phyloP scores from a whole-genome alignment of 495 filamentous ascomycete genomes.

The Hypoxylon rickii region DNA sequence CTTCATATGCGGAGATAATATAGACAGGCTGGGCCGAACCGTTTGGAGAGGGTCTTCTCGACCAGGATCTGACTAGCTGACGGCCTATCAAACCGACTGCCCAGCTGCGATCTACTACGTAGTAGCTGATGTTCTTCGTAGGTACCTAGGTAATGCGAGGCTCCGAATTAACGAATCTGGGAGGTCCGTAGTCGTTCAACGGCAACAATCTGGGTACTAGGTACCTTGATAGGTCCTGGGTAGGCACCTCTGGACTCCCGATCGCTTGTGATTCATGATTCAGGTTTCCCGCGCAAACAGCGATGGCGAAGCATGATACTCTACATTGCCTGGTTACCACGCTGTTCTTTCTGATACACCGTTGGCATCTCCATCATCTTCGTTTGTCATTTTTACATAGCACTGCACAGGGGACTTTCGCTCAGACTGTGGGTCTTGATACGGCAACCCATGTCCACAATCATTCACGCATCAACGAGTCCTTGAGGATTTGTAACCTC shows the following conservation, averaged over 20 bases:
- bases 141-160: too few relatives aligned
- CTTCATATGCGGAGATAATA: slow-evolving; percentile 28
- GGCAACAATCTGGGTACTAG: too few relatives aligned
- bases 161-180: slow-evolving; percentile 24
- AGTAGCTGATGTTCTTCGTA: too few relatives aligned
- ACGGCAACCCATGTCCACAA: slow-evolving; percentile 1
- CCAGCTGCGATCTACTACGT: slow-evolving; percentile 26
- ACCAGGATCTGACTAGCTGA: slow-evolving; percentile 18
- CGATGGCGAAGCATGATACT: neutral
- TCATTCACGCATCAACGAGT: too few relatives aligned
- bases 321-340: neutral
- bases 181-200: neutral
- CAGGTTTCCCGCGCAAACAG: neutral
- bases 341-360: neutral
- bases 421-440: neutral
- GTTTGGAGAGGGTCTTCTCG: slow-evolving; percentile 1
- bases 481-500: too few relatives aligned
- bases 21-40: slow-evolving; percentile 4
- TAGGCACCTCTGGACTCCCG: too few relatives aligned
- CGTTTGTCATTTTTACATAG: neutral
- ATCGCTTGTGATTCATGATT: neutral
- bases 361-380: neutral
- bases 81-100: slow-evolving; percentile 33
- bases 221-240: too few relatives aligned
- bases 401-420: neutral